These are phyloP conservation scores for Akanthomyces lecanii DNA, from an alignment of 2,329 filamentous ascomycete species.

Conservation along the genomic window DNA sequence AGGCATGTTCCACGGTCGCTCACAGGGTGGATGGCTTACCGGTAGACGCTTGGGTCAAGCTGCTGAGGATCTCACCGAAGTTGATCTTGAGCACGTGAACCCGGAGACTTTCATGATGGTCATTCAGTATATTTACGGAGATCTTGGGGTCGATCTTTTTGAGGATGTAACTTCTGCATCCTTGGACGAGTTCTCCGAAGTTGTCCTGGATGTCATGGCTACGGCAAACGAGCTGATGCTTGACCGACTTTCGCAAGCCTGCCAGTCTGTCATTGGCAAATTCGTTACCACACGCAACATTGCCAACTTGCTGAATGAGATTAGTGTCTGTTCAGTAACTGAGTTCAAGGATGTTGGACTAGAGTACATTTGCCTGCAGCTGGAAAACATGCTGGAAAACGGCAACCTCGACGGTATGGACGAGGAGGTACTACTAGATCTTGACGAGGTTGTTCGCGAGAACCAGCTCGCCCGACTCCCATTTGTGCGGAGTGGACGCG, in stretches of 20 bases:
- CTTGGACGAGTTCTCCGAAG: constrained; percentile 79
- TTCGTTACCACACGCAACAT: constrained; percentile 87
- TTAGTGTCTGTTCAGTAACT: constrained; percentile 76
- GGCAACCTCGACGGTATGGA: constrained; percentile 82
- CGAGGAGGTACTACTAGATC: constrained; percentile 71
- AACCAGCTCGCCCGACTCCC: constrained; percentile 79
- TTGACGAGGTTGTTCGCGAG: constrained; percentile 73
- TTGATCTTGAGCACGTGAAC: constrained; percentile 80
- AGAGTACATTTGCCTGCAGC: constrained; percentile 86
- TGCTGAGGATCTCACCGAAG: constrained; percentile 47
- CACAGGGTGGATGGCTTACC: constrained; percentile 78
- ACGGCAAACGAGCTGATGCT: constrained; percentile 95
- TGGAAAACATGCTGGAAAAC: constrained; percentile 90
- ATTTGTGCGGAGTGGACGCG: constrained; percentile 70
- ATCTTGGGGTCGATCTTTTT: constrained; percentile 76
- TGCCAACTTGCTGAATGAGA: constrained; percentile 76
- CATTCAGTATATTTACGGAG: constrained; percentile 76
- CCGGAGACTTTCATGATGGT: constrained; percentile 72
- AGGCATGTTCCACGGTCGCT: constrained; percentile 83
- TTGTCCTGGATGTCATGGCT: constrained; percentile 86
- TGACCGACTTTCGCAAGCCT: constrained; percentile 82
- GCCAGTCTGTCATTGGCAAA: constrained; percentile 75
- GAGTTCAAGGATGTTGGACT: constrained; percentile 85
- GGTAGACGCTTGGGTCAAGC: constrained; percentile 52
- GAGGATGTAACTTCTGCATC: constrained; percentile 66